A percentile compares a stretch with the other conserved stretches of the same genome.
Conservation (phyloP, 2,329 filamentous ascomycete genomes). For the Penicillium capsulatum region DNA sequence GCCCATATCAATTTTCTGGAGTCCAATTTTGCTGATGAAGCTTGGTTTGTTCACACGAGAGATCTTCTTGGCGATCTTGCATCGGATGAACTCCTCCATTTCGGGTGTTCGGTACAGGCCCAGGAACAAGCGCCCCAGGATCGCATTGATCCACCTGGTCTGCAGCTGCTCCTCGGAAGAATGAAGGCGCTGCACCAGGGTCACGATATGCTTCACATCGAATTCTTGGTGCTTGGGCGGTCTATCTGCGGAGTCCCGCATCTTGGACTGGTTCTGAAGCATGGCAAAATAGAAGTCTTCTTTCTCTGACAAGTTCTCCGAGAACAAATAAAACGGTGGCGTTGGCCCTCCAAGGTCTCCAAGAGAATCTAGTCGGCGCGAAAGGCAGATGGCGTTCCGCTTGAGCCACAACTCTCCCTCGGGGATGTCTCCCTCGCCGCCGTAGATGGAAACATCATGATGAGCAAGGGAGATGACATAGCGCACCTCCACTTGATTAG, state of each 20-base stretch:
- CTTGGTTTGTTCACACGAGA: conserved; percentile 85
- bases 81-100: conserved; percentile 70
- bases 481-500: conserved; percentile 89
- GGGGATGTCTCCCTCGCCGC: conserved; percentile 70
- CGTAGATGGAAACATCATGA: conserved; percentile 76
- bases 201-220: conserved; percentile 80
- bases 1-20: conserved; percentile 80
- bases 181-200: conserved; percentile 83
- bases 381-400: conserved; percentile 78
- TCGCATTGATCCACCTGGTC: conserved; percentile 87
- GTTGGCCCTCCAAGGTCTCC: conserved; percentile 56
- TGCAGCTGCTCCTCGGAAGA: conserved; percentile 87
- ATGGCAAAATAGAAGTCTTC: conserved; percentile 98
- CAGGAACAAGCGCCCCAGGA: conserved; percentile 83
- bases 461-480: conserved; percentile 92
- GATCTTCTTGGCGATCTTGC: conserved; percentile 94
- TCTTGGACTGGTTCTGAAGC: conserved; percentile 74
- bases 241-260: conserved; percentile 52
- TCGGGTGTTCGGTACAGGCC: conserved; percentile 80
- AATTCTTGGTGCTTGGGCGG: conserved; percentile 71
- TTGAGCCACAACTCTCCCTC: conserved; percentile 97
- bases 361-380: conserved; percentile 56
- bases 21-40: conserved; percentile 79
- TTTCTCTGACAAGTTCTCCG: conserved; percentile 91
- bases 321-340: conserved; percentile 90